Percentiles rank a stretch among this genome's conserved stretches.
phyloP scores from a whole-genome alignment of 352 stramenopile species.

The Phytopythium chamaehyphon region DNA sequence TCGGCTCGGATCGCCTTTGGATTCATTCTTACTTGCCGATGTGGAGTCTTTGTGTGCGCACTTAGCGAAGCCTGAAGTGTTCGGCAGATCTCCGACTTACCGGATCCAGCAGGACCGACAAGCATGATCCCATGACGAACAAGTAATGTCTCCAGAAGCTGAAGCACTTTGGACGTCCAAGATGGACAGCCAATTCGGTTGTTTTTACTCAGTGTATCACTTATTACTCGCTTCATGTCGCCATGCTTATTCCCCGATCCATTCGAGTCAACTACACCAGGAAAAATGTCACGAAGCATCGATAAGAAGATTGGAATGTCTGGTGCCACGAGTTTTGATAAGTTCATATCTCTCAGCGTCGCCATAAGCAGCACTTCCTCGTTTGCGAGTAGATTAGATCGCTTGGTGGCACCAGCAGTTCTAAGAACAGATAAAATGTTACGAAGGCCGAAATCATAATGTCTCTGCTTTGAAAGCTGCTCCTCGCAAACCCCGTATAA shows the following conservation, averaged over 20 bases:
- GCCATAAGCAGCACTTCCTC: constrained; percentile 95
- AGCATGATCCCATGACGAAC: constrained; percentile 91
- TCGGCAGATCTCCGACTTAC: constrained; percentile 71
- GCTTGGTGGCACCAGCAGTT: constrained; percentile 94
- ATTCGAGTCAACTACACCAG: constrained; percentile 33
- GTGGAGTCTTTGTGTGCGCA: constrained; percentile 46
- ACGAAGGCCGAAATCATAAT: constrained; percentile 93
- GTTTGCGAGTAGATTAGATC: constrained; percentile 89
- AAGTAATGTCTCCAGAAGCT: constrained; percentile 92
- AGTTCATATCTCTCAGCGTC: constrained; percentile 92
- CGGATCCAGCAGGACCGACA: constrained; percentile 81
- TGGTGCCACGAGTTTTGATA: constrained; percentile 91
- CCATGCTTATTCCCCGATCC: constrained; percentile 40
- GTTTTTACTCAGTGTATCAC: constrained; percentile 68
- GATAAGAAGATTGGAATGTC: constrained; percentile 92
- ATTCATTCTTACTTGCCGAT: constrained; percentile 79
- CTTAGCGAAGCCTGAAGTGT: constrained; percentile 68
- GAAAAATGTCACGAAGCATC: constrained; percentile 87
- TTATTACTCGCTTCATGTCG: constrained; percentile 66
- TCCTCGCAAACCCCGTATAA: constrained; percentile 95
- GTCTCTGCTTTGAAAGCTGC: constrained; percentile 89
- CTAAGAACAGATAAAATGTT: constrained; percentile 95
- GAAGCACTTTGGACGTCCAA: constrained; percentile 89
- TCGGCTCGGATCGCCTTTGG: constrained; percentile 78
- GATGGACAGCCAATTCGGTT: constrained; percentile 53